Percentiles rank a stretch among this genome's conserved stretches.
phyloP scores from a whole-genome alignment of 768 basidiomycete species.

The Guyanaporus albipodus region DNA sequence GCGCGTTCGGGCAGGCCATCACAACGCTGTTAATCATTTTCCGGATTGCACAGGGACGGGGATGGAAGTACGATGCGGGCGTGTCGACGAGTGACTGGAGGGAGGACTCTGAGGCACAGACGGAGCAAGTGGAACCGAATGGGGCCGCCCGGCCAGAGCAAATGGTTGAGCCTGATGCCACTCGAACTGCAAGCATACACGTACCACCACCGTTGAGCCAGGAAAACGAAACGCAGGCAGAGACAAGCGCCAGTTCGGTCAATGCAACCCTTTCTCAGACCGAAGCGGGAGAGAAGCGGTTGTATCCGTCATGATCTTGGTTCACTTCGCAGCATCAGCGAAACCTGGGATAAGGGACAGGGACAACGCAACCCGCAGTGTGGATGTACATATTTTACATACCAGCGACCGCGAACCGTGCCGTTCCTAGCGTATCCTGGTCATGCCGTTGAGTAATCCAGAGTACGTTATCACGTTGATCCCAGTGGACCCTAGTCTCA shows the following conservation, averaged over 20 bases:
- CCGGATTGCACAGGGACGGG: constrained; percentile 18
- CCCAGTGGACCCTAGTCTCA: too few relatives aligned
- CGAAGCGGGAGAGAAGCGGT: not conserved
- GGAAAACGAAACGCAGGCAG: not conserved
- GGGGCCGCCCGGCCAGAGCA: not conserved
- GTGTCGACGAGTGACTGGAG: constrained; percentile 17
- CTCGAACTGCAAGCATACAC: not conserved
- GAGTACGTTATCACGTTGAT: not conserved
- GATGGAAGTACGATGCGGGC: constrained; percentile 3
- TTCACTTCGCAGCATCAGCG: not conserved
- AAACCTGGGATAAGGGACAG: not conserved
- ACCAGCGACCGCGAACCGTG: not conserved
- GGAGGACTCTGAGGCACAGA: constrained; percentile 2
- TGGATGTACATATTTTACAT: constrained; percentile 2
- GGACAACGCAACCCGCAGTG: not conserved
- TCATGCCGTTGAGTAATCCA: not conserved
- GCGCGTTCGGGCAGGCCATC: constrained; percentile 7
- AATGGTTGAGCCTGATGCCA: not conserved
- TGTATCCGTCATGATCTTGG: not conserved
- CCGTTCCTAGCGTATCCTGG: too few relatives aligned
- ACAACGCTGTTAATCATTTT: constrained; percentile 18
- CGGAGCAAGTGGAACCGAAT: not conserved
- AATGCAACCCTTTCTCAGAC: not conserved
- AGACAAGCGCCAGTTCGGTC: not conserved
- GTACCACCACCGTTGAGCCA: not conserved